These are phyloP conservation scores for Lactifluus piperatus DNA, from an alignment of 768 basidiomycete species.

Conservation along the genomic window DNA sequence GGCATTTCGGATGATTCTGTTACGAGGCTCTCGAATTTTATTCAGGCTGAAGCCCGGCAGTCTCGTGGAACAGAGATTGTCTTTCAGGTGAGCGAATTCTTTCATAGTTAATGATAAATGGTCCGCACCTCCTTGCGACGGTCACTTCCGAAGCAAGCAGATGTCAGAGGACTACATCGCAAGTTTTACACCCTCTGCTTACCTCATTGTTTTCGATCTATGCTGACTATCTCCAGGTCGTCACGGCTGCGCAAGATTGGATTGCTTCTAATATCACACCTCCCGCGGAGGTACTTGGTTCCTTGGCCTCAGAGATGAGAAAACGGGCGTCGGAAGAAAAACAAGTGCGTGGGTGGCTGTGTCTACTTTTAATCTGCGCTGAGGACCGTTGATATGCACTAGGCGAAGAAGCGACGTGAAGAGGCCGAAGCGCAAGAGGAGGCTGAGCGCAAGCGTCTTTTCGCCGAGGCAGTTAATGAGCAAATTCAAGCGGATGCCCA, in stretches of 20 bases:
- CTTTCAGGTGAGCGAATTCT: slow-evolving; percentile 50
- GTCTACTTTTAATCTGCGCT: neutral
- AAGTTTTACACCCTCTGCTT: neutral
- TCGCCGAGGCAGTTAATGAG: slow-evolving; percentile 51
- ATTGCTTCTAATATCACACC: slow-evolving; percentile 47
- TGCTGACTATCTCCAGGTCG: slow-evolving; percentile 38
- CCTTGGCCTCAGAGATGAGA: slow-evolving; percentile 73
- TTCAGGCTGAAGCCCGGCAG: slow-evolving; percentile 59
- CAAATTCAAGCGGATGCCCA: slow-evolving; percentile 60
- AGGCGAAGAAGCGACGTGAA: slow-evolving; percentile 38
- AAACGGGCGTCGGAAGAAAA: slow-evolving; percentile 64
- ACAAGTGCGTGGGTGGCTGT: slow-evolving; percentile 33
- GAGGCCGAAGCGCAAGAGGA: slow-evolving; percentile 44
- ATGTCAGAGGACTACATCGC: too few relatives aligned
- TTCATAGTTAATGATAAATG: neutral
- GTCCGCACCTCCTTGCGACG: neutral
- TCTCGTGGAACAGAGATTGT: slow-evolving; percentile 67
- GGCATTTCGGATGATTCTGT: slow-evolving; percentile 54
- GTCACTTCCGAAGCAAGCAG: neutral
- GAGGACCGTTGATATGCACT: neutral
- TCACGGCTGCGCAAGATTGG: slow-evolving; percentile 66
- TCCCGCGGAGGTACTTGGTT: slow-evolving; percentile 51
- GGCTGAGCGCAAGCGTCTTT: slow-evolving; percentile 36
- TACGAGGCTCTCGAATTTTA: slow-evolving; percentile 44
- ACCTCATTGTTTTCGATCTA: neutral